These are phyloP conservation scores for Wickerhamomyces rabaulensis DNA, from an alignment of 805 yeast genomes.

Conservation along the genomic window DNA sequence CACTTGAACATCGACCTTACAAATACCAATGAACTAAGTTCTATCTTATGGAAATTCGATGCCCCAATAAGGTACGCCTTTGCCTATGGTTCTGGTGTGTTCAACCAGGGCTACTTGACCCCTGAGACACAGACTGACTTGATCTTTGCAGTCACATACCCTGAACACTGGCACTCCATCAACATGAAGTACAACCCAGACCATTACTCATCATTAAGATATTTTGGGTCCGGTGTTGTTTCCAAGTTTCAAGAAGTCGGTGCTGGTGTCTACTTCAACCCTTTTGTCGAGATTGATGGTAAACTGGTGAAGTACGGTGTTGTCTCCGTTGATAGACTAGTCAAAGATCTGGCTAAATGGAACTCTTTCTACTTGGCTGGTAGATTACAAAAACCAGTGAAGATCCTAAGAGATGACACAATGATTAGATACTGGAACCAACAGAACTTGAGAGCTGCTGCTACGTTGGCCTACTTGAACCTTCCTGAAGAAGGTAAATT, in stretches of 20 bases:
- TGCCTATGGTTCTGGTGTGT: conserved; percentile 95
- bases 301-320: conserved; percentile 80
- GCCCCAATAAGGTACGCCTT: conserved; percentile 77
- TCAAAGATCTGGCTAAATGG: conserved; percentile 80
- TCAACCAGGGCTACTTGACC: conserved; percentile 56
- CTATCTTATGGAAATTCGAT: conserved; percentile 50
- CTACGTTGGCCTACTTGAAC: conserved; percentile 47
- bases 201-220: conserved; percentile 71
- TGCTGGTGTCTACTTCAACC: conserved; percentile 93
- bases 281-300: conserved; percentile 65
- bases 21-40: conserved; percentile 36
- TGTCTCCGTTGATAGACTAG: conserved; percentile 54
- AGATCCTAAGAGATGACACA: conserved; percentile 60
- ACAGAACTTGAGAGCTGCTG: conserved; percentile 71
- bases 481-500: conserved; percentile 32
- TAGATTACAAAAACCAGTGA: conserved; percentile 89
- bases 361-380: conserved; percentile 84
- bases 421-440: conserved; percentile 65
- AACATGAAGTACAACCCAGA: conserved; percentile 62
- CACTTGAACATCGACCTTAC: conserved; percentile 39
- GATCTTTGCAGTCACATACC: conserved; percentile 73
- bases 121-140: conserved; percentile 74
- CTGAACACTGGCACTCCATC: conserved; percentile 69
- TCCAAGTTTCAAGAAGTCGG: conserved; percentile 62
- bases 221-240: conserved; percentile 55